Percentiles rank a stretch among this genome's conserved stretches.
Conservation (phyloP, 2,329 filamentous ascomycete genomes). For the Fusarium haematococcum region DNA sequence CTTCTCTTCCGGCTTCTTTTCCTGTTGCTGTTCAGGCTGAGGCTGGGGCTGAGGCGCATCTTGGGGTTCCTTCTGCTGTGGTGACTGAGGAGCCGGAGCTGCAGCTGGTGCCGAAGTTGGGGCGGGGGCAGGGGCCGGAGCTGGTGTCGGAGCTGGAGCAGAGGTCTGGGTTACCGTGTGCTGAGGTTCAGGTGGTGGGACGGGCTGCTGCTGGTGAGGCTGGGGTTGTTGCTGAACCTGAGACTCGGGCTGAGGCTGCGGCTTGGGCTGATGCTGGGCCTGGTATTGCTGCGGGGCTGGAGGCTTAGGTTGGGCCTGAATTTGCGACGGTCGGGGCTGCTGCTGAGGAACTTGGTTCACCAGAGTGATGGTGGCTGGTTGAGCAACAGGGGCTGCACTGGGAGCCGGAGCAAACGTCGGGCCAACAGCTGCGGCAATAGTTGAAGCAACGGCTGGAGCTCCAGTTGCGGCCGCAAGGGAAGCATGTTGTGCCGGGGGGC, state of each 20-base stretch:
- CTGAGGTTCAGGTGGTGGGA: neutral
- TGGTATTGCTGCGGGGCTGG: conserved; percentile 6
- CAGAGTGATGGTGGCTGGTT: conserved; percentile 20
- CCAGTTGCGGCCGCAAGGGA: conserved; percentile 23
- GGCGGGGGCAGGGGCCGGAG: neutral
- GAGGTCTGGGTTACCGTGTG: neutral
- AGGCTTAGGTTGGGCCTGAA: conserved; percentile 7
- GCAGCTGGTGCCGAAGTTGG: neutral
- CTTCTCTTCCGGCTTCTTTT: conserved; percentile 13
- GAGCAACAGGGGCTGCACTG: conserved; percentile 8
- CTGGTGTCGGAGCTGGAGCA: neutral
- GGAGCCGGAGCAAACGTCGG: conserved; percentile 6
- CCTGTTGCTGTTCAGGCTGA: conserved; percentile 1
- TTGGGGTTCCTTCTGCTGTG: conserved; percentile 1
- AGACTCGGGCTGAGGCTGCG: neutral
- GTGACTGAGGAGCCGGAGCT: conserved; percentile 6
- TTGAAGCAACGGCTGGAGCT: conserved; percentile 15
- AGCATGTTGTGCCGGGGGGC: conserved; percentile 10
- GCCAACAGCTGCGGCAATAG: conserved; percentile 5
- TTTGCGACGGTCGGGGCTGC: conserved; percentile 9
- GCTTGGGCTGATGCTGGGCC: neutral
- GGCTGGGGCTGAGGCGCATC: neutral
- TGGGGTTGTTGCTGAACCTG: neutral
- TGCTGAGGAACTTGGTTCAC: conserved; percentile 13
- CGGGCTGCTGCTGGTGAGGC: neutral